Conservation (phyloP, 2,329 filamentous ascomycete genomes). For the Claviceps sp. region DNA sequence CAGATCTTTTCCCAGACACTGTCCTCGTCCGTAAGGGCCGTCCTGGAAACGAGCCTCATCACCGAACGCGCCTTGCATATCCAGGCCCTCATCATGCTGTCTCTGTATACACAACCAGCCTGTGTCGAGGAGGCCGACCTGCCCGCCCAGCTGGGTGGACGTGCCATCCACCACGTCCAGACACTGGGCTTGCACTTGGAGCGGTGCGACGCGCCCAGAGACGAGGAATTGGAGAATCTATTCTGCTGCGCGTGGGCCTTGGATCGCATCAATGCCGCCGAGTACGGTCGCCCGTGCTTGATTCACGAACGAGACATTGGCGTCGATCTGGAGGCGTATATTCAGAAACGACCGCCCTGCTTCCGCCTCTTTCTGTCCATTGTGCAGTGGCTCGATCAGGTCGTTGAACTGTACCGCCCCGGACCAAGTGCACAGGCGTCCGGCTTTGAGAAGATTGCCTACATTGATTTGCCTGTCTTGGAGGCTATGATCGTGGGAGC, state of each 20-base stretch:
- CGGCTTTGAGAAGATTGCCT: slow-evolving; percentile 28
- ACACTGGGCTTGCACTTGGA: slow-evolving; percentile 42
- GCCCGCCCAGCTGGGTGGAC: slow-evolving; percentile 37
- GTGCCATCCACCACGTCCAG: slow-evolving; percentile 43
- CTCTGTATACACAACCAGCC: slow-evolving; percentile 45
- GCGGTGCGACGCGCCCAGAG: slow-evolving; percentile 24
- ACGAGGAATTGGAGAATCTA: slow-evolving; percentile 31
- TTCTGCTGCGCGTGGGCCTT: slow-evolving; percentile 49
- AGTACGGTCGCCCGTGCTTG: slow-evolving; percentile 45
- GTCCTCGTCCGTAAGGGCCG: slow-evolving; percentile 33
- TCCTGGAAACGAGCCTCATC: slow-evolving; percentile 40
- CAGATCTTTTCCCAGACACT: slow-evolving; percentile 35
- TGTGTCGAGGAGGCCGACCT: slow-evolving; percentile 39
- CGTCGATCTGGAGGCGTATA: slow-evolving; percentile 36
- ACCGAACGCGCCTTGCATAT: slow-evolving; percentile 41
- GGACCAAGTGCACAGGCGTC: slow-evolving; percentile 27
- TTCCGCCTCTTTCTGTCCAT: slow-evolving; percentile 46
- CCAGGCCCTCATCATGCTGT: slow-evolving; percentile 38
- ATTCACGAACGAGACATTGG: slow-evolving; percentile 49
- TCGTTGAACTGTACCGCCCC: slow-evolving; percentile 48
- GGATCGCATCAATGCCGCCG: slow-evolving; percentile 44
- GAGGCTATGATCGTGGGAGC: slow-evolving; percentile 44
- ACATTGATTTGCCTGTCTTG: slow-evolving; percentile 41
- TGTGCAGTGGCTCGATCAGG: slow-evolving; percentile 40
- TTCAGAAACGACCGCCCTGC: slow-evolving; percentile 35